A percentile compares a stretch with the other conserved stretches of the same genome.
Conservation (phyloP, 2,329 filamentous ascomycete species). For the Malbranchea zuffiana region DNA sequence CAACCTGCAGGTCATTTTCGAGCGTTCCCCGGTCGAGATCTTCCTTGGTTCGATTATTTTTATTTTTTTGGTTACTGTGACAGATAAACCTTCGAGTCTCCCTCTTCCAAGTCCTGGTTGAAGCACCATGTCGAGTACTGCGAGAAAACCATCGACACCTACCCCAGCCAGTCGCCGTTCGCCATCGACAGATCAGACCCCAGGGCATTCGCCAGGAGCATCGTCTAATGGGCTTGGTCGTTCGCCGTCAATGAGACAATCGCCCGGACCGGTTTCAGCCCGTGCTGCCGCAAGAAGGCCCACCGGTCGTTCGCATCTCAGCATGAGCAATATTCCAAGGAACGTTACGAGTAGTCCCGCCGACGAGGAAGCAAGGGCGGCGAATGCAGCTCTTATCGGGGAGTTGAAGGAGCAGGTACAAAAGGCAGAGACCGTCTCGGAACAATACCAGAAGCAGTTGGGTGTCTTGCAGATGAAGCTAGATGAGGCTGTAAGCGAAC, state of each 20-base stretch:
- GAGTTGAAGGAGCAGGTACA: constrained; percentile 74
- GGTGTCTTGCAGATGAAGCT: constrained; percentile 76
- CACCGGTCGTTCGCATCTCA: constrained; percentile 31
- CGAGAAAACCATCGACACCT: constrained; percentile 8
- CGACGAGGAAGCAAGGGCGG: constrained; percentile 61
- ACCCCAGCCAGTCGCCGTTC: constrained; percentile 9
- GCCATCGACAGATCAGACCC: constrained; percentile 13
- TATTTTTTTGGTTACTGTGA: no score
- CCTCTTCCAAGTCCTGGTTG: no score
- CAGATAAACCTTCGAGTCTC: no score
- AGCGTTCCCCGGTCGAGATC: neutral
- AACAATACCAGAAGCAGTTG: constrained; percentile 72
- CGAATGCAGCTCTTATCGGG: constrained; percentile 66
- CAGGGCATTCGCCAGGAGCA: constrained; percentile 41
- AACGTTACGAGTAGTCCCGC: constrained; percentile 35
- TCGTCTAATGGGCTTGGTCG: constrained; percentile 43
- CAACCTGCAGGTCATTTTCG: neutral
- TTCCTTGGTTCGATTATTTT: neutral
- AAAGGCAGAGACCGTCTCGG: constrained; percentile 65
- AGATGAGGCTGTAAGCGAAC: constrained; percentile 74
- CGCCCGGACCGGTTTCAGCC: constrained; percentile 53
- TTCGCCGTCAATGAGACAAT: constrained; percentile 52
- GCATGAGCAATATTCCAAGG: constrained; percentile 36
- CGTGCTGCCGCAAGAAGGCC: constrained; percentile 58
- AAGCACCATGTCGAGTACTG: constrained; percentile 11